phyloP scores from a whole-genome alignment of 2,329 filamentous ascomycete species.

The Corynespora cassiicola region DNA sequence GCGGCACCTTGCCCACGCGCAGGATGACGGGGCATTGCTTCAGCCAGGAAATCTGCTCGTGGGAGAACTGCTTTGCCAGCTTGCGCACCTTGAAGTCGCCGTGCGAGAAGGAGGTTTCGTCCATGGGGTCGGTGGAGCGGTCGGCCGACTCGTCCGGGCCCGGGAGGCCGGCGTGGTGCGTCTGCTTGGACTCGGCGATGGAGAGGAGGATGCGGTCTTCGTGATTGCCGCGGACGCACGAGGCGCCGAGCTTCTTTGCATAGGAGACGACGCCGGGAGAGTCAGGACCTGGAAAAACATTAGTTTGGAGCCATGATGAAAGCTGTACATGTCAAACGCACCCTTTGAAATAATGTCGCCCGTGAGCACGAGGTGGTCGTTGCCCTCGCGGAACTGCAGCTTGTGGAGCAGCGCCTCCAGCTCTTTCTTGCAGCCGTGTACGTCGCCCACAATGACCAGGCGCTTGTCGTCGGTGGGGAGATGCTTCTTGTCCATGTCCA shows the following conservation, averaged over 20 bases:
- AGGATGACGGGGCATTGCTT: slow-evolving; percentile 78
- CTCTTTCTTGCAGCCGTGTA: slow-evolving; percentile 83
- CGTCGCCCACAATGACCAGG: slow-evolving; percentile 85
- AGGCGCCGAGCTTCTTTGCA: slow-evolving; percentile 75
- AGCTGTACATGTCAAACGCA: no score
- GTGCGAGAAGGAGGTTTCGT: slow-evolving; percentile 38
- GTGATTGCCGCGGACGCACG: slow-evolving; percentile 88
- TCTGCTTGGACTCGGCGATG: slow-evolving; percentile 52
- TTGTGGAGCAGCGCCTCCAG: slow-evolving; percentile 68
- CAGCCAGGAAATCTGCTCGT: slow-evolving; percentile 73
- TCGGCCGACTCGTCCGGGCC: slow-evolving; percentile 39
- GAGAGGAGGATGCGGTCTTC: slow-evolving; percentile 84
- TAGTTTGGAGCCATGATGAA: no score
- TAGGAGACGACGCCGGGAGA: slow-evolving; percentile 78
- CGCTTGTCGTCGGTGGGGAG: slow-evolving; percentile 60
- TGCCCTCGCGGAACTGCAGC: slow-evolving; percentile 65
- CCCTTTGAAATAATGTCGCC: slow-evolving; percentile 71
- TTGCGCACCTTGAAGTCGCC: slow-evolving; percentile 52
- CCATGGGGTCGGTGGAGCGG: slow-evolving; percentile 33
- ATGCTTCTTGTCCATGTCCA: slow-evolving; percentile 54
- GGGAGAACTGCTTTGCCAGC: slow-evolving; percentile 63
- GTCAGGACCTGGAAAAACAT: slow-evolving; percentile 66
- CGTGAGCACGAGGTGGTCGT: slow-evolving; percentile 55
- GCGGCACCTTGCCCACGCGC: slow-evolving; percentile 67
- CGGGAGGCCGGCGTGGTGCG: slow-evolving; percentile 23